Base-by-base conservation (phyloP, 352 stramenopile species). In the Phytophthora tubulina region DNA sequence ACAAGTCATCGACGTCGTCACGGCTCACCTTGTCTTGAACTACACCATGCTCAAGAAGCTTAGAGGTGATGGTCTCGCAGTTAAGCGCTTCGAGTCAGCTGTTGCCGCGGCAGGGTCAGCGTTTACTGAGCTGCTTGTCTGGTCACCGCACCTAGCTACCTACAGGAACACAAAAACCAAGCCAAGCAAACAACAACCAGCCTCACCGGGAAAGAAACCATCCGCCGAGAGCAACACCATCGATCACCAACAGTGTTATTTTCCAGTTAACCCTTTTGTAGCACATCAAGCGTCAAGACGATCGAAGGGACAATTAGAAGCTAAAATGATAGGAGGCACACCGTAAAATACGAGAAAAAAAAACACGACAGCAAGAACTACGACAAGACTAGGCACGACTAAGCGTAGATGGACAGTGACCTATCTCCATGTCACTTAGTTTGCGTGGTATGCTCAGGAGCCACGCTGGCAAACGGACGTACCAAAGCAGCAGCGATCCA, bases 401-500 rank as follows among this genome's bases (percentile, higher is more conserved):
- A 69, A 63, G 52, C 45, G 36, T 2, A 27, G 42, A 57, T 21
- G 52, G 11, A 50, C 39, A 13, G 30, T 68, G 7, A 60, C 27
- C 39, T 13, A 59, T 15, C 60, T 67, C 27, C 60, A 53, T 27
- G 32, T 38, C 2, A 64, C 35, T 14, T 67, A 61, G 56, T 68
- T 65, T 30, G 36, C 56, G 11, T 72, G 56, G 63, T 63, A 59
- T 35, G 41, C 56, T 6, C 54, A 60, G 6, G 53, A 59, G 15
- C 63, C 63, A 3, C 53, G 32, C 6, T 70, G 63, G 41, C 13
- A 56, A 0, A 15, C 49, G 0, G 27, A 42, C 4, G 21, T 32
- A 6, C 36, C 44, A 0, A 73, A 77, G 39, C 53, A 51, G 7
- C 48, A 67, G 52, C 49, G 60, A 14, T 70, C 63, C 2, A 52